phyloP scores from a whole-genome alignment of 2,329 filamentous ascomycete species.

The Ceratocystiopsis brevicomis region DNA sequence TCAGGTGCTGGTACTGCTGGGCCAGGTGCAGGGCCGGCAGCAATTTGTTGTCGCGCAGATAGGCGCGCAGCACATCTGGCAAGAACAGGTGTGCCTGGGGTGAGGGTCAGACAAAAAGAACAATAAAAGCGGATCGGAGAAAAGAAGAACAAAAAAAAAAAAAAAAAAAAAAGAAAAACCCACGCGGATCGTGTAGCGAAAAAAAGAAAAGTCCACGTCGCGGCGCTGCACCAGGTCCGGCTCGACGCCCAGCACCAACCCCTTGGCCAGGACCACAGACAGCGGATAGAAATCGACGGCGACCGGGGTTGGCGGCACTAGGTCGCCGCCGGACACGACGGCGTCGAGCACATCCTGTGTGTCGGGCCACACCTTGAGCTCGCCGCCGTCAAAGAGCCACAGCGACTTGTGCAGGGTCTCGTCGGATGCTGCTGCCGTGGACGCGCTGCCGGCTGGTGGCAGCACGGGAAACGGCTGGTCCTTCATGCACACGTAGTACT shows the following conservation, averaged over 20 bases:
- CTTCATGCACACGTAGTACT: slow-evolving; percentile 84
- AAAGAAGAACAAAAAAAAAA: neutral
- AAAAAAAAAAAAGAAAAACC: slow-evolving; percentile 16
- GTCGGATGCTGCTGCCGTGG: slow-evolving; percentile 9
- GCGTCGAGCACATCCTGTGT: slow-evolving; percentile 66
- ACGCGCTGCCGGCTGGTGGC: neutral
- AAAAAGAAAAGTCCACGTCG: slow-evolving; percentile 78
- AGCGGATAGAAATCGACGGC: slow-evolving; percentile 90
- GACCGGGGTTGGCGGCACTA: slow-evolving; percentile 57
- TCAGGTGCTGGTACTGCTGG: slow-evolving; percentile 67
- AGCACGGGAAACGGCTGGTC: slow-evolving; percentile 43
- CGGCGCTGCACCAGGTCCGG: slow-evolving; percentile 83
- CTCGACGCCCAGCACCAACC: slow-evolving; percentile 77
- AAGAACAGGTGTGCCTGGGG: slow-evolving; percentile 75
- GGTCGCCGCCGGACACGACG: slow-evolving; percentile 42
- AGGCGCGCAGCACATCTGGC: slow-evolving; percentile 66
- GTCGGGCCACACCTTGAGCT: slow-evolving; percentile 77
- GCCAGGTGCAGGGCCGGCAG: slow-evolving; percentile 64
- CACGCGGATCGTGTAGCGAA: slow-evolving; percentile 75
- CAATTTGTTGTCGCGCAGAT: slow-evolving; percentile 58
- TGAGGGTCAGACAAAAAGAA: neutral
- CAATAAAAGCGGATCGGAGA: neutral
- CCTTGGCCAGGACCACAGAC: slow-evolving; percentile 72
- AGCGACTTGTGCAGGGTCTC: slow-evolving; percentile 61
- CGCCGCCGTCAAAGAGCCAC: slow-evolving; percentile 82